Base-by-base conservation (phyloP, 1,284 basidiomycete genomes). In the Taiwanofungus camphoratus region DNA sequence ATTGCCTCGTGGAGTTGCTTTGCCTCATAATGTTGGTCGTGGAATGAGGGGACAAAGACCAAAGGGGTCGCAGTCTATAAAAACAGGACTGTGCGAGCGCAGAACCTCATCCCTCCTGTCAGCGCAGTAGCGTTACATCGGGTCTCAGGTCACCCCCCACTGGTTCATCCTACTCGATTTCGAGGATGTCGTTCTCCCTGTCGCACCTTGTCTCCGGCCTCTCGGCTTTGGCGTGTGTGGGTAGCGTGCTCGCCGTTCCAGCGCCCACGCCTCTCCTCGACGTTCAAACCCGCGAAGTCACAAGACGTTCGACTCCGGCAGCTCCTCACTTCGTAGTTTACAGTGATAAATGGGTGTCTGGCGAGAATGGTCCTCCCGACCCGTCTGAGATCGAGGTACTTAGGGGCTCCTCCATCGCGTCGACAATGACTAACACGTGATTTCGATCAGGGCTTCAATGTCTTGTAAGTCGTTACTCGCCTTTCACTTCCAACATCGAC, bases 271-370 rank as follows among this genome's bases (percentile, higher is more conserved):
- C 39, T 20, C 11, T 21, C 24, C 5, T 24, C n/a, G 45, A 40
- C 21, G 41, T 38, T 24, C 29, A 34, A 9, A 27, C 36, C 5
- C 34, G 40, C 22, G 20, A 5, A 12, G 12, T 15, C 26, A 33
- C 38, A 4, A 33, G 37, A 24, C 24, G 20, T 33, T 8, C 44
- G n/a, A 37, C 22, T 9, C 31, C 29, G 16, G 36, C 44, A 2
- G 55, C 64, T 0, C 71, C 73, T 21, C 67, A 66, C 45, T 75
- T 66, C 36, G 64, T 70, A n/a, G 57, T 64, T 5, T 73, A 74
- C 52, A 61, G 61, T 38, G 70, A 74, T 53, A 51, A 62, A 41
- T 70, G 58, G 52, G 59, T 68, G 3, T 57, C 63, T 44, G 62
- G 69, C 18, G 55, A 59, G 39, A 68, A 56, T 42, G 71, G 56